Evolutionary conservation across 257 asterid genomes (phyloP), one percentile per base, ranked within the genome.

Genomic region (Capsicum pubescens): DNA sequence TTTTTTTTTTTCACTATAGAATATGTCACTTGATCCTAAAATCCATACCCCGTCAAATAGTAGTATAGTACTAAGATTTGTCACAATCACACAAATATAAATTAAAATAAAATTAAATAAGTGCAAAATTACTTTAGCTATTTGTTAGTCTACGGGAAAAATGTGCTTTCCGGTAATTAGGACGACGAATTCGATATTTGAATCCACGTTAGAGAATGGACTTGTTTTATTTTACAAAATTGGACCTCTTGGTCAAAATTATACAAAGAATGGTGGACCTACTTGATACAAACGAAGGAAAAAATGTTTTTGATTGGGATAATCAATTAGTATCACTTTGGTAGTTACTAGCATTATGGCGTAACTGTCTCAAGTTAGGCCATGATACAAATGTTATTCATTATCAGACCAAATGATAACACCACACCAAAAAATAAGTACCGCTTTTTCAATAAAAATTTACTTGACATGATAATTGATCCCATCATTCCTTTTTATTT

Each of bases 281-380:
- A 13, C 12, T 48, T 42, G 7, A 48, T 72, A 46, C 7, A 46
- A 72, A 46, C 5, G 13, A 26, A 3, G 11, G n/a, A n/a, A 44
- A 52, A 3, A n/a, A 3, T 3, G 5, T 0, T 52, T 52, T 76
- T 76, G 63, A 76, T 52, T 13, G 46, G 26, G 14, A 52, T 26
- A 12, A 76, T 76, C 81, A 76, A 76, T 52, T 76, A 76, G 32
- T 26, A 26, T 26, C 13, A 52, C n/a, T 76, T 52, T 76, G 81
- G 81, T 76, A 52, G 81, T 76, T 76, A 71, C 79, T 10, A 71
- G 8, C 57, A 71, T 76, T 57, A 76, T 76, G 81, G 48, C 48
- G 48, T 26, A 76, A 76, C 81, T 76, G 81, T 26, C 81, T 76
- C 44, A 8, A 50, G 63, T 76, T 76, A 52, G 81, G 81, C 48